Conservation (phyloP, 371 early-diverging fungal genomes). For the Mortierella sp. region DNA sequence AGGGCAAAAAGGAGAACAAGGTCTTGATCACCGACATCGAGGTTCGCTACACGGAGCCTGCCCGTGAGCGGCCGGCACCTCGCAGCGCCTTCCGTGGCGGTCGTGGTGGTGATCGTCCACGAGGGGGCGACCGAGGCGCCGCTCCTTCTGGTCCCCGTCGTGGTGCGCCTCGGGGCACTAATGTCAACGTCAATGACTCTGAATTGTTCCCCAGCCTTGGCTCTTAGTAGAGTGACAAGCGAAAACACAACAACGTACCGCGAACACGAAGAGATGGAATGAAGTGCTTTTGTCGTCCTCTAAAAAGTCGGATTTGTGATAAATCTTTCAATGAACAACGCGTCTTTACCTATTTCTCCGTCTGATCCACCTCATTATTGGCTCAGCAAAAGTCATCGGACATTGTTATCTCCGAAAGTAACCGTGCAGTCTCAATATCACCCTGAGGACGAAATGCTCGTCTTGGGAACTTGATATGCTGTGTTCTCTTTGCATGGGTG, state of each 20-base stretch:
- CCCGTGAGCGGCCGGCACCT: constrained; percentile 46
- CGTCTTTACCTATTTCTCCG: no score
- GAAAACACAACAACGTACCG: no score
- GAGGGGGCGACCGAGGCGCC: constrained; percentile 41
- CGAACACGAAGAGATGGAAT: constrained; percentile 6
- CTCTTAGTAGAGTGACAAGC: constrained; percentile 60
- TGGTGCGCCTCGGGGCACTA: constrained; percentile 50
- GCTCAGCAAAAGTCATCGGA: no score
- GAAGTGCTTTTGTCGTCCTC: background rate
- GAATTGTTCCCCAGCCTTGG: constrained; percentile 84
- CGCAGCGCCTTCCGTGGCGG: constrained; percentile 50
- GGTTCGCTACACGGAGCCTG: constrained; percentile 62
- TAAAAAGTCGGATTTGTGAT: no score
- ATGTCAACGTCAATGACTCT: constrained; percentile 76
- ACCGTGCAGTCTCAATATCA: no score
- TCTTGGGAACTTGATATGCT: no score
- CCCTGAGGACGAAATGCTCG: no score
- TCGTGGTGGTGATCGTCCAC: constrained; percentile 53
- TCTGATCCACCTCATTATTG: no score
- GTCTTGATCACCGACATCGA: constrained; percentile 74
- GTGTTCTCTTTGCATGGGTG: no score
- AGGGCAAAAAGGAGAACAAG: constrained; percentile 66
- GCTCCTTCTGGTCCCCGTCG: constrained; percentile 50
- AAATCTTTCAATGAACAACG: no score
- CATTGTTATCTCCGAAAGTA: no score